Evolutionary conservation across 768 basidiomycete genomes (phyloP).

Genomic region (Amanita pallidorosea): DNA sequence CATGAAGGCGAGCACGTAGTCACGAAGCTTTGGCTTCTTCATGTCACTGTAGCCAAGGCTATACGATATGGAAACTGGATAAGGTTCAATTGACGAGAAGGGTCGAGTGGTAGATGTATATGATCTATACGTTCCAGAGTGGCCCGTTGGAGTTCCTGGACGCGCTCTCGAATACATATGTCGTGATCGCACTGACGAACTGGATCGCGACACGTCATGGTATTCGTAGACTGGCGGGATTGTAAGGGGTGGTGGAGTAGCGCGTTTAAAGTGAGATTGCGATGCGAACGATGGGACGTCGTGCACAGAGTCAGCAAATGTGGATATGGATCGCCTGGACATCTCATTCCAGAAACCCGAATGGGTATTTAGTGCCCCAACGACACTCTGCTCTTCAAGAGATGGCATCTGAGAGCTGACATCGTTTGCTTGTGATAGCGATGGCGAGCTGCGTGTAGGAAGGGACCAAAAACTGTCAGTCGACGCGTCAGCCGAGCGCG

Average conservation of each 20-base stretch:
- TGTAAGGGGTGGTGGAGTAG: neutral
- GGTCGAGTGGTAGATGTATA: neutral
- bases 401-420: too few species aligned
- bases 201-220: neutral
- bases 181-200: neutral
- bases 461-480: too few species aligned
- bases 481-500: too few species aligned
- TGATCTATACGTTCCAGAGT: neutral
- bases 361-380: too few species aligned
- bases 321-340: too few species aligned
- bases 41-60: neutral
- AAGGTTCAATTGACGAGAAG: neutral
- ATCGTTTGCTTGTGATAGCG: too few species aligned
- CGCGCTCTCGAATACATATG: neutral
- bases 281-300: neutral
- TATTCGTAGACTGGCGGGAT: neutral
- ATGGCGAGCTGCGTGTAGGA: too few species aligned
- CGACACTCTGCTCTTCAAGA: too few species aligned
- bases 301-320: too few species aligned
- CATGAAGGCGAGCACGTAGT: constrained; percentile 13
- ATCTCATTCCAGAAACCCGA: too few species aligned
- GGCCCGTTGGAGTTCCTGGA: neutral
- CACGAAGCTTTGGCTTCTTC: neutral
- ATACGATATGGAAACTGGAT: neutral
- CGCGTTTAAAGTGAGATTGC: neutral